Conservation (phyloP, 129 eudicot species). For the Centella asiatica region DNA sequence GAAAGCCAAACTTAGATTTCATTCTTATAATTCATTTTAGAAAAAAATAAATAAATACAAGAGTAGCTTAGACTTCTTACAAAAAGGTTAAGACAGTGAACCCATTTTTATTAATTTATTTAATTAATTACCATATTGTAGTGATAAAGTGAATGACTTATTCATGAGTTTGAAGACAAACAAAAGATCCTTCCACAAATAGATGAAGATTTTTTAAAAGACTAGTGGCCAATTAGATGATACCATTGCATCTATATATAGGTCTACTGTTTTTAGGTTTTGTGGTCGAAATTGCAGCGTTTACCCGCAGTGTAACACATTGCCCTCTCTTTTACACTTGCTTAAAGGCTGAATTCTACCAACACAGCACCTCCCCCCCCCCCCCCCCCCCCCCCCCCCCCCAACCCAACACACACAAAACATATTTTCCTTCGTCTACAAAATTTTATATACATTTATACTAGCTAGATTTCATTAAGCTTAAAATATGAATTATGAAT, state of each 20-base stretch:
- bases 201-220: constrained; percentile 26
- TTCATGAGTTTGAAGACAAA: constrained; percentile 17
- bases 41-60: background rate
- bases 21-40: background rate
- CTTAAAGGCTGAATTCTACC: background rate
- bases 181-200: constrained; percentile 36
- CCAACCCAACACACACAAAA: no score
- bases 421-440: no score
- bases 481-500: no score
- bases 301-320: constrained; percentile 19
- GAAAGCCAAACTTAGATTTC: constrained; percentile 6
- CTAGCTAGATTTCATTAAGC: no score
- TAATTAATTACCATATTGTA: constrained; percentile 14
- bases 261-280: constrained; percentile 17
- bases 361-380: no score
- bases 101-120: no score
- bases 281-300: constrained; percentile 20
- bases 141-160: constrained; percentile 2
- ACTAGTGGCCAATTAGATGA: constrained; percentile 29
- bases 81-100: constrained; percentile 14
- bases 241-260: constrained; percentile 8
- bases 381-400: no score
- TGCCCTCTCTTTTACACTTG: constrained; percentile 11
- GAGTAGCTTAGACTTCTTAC: constrained; percentile 9
- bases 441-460: no score